Evolutionary conservation across 768 basidiomycete genomes (phyloP).

Genomic region (Boletus insuetus): DNA sequence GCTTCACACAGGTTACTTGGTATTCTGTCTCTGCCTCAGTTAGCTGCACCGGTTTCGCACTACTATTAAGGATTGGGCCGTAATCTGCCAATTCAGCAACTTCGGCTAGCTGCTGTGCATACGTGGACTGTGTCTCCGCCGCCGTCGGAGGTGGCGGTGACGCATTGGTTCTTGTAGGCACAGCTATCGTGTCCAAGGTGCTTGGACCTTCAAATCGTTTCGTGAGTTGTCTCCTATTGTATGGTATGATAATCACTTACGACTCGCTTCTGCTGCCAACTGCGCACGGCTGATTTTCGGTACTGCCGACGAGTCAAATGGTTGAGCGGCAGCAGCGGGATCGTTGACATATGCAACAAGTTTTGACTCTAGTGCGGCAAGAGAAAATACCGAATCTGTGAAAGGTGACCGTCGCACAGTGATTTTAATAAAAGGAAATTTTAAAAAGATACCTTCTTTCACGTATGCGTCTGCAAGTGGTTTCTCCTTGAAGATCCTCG

Average conservation of each 20-base stretch:
- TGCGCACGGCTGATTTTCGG: slow-evolving; percentile 95
- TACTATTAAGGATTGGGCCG: slow-evolving; percentile 87
- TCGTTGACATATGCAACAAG: slow-evolving; percentile 94
- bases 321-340: slow-evolving; percentile 58
- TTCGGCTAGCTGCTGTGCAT: slow-evolving; percentile 79
- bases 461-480: slow-evolving; percentile 82
- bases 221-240: slow-evolving; percentile 8
- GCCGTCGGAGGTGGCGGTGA: slow-evolving; percentile 76
- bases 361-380: slow-evolving; percentile 86
- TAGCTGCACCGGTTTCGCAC: slow-evolving; percentile 69
- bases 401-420: not conserved
- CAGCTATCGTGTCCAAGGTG: slow-evolving; percentile 80
- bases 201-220: slow-evolving; percentile 62
- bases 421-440: not conserved
- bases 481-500: slow-evolving; percentile 78
- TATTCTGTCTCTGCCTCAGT: slow-evolving; percentile 99
- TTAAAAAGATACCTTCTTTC: slow-evolving; percentile 70
- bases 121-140: slow-evolving; percentile 85
- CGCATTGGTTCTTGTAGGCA: slow-evolving; percentile 57
- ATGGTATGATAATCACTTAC: slow-evolving; percentile 44
- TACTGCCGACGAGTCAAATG: slow-evolving; percentile 81
- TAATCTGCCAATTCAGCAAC: slow-evolving; percentile 85
- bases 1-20: slow-evolving; percentile 94
- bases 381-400: slow-evolving; percentile 89
- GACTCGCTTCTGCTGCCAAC: slow-evolving; percentile 82